Base-by-base conservation (phyloP, 495 filamentous ascomycete species). In the Aspergillus campestris region DNA sequence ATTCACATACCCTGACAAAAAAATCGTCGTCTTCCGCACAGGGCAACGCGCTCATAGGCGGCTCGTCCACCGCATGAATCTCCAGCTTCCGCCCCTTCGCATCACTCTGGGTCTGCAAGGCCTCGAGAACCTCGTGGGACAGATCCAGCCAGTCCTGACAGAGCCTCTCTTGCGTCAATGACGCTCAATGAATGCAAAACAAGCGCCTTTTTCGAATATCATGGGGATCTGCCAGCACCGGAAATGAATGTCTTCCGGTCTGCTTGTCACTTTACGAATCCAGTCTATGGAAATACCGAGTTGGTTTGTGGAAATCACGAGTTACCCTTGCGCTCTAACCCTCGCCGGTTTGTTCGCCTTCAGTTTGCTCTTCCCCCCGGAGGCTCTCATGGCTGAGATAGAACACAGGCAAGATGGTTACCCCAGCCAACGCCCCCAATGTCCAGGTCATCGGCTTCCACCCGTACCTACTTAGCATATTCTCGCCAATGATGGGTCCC, bases 1-100 rank as follows among this genome's bases (percentile, higher is more conserved):
- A 30, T 63, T 63, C 4, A 63, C 52, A 40, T 63, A 63, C 18
- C 47, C 51, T 1, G 52, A 44, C 8, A 51, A 40, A 8, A 8
- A 59, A 36, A 15, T 59, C 52, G 31, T 61, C 56, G 2, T 58
- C 42, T 9, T 45, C 45, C 8, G 35, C 42, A 8, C 41, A 34
- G 3, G 47, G 48, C 34, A 63, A 45, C n/a, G 33, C 45, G 11
- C 36, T 40, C 9, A 51, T 47, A 24, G 52, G 45, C 1, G 57
- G 55, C 27, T 62, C 58, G 14, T 53, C 47, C 9, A 61, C 51
- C 28, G 37, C 34, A 37, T 58, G 49, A 31, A 63, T 50, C 44
- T 59, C 36, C 15, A 61, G 38, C 12, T 29, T 45, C 15, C 57
- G 49, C 10, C 57, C 57, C 34, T 52, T 57, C 2, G 60, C 58